phyloP scores from a whole-genome alignment of 805 yeast species.

The Yarrowia divulgata region DNA sequence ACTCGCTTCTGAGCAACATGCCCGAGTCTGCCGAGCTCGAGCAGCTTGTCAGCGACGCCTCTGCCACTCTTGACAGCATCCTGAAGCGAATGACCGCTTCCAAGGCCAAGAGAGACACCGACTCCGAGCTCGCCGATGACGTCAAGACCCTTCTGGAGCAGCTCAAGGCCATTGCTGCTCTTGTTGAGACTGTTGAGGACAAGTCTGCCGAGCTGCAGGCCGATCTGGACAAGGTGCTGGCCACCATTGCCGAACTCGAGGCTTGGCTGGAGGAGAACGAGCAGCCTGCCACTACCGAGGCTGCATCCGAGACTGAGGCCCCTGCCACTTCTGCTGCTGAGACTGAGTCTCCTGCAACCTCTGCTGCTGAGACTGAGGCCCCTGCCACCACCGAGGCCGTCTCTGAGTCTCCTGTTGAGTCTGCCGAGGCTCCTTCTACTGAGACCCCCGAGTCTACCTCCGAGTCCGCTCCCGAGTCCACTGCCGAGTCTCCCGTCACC shows the following conservation, averaged over 20 bases:
- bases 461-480: not conserved
- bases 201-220: conserved; percentile 1
- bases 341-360: not conserved
- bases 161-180: conserved; percentile 4
- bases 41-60: not conserved
- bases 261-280: not conserved
- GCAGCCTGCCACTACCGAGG: not conserved
- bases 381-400: not conserved
- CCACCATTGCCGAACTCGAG: not conserved
- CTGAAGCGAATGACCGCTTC: not conserved
- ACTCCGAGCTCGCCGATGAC: not conserved
- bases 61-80: not conserved
- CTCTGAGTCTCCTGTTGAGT: not conserved
- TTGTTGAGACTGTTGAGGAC: not conserved
- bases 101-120: not conserved
- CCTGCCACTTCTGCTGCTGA: not conserved
- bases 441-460: not conserved
- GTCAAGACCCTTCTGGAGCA: not conserved
- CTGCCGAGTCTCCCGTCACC: too few species aligned
- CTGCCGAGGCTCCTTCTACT: not conserved
- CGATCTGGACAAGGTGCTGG: not conserved
- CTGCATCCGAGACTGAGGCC: not conserved
- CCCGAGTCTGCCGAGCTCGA: not conserved
- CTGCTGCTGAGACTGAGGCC: not conserved
- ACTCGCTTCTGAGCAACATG: not conserved